Base-by-base conservation (phyloP, 1,139 yeast genomes). In the Yamadazyma kanchanaburiensis region DNA sequence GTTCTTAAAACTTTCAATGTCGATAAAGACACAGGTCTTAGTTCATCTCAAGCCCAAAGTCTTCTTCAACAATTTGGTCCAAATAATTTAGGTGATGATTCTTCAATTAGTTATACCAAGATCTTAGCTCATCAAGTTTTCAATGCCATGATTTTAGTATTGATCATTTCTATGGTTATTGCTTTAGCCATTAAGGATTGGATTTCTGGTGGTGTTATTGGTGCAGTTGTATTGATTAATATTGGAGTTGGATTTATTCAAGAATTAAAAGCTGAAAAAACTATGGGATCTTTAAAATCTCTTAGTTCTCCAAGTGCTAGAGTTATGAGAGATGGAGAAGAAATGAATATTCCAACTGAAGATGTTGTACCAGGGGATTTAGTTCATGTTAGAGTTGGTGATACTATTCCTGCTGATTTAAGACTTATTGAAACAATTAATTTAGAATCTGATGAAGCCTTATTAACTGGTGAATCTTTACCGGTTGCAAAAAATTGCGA, bases 151-250 rank as follows among this genome's bases (percentile, higher is more conserved):
- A 79, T 83, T 26, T 58, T 84, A 43, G 89, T 83, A 11, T 66
- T 84, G 43, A 58, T 82, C 28, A 80, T 82, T 31, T 80, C 91
- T 17, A 78, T 81, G 87, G 60, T 79, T 24, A 81, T 84, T 31
- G 81, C 91, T 2, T 69, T 83, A 28, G 89, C 85, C 11, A 80
- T 84, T 43, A 65, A 64, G 34, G 94, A 83, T 56, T 83, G 86
- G 82, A 84, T 83, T 35, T 79, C 88, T 4, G 94, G 89, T 31
- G 94, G 94, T 32, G 94, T 84, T 19, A 80, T 84, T 50, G 80
- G 77, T 1, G 80, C 76, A 31, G 91, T 84, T 17, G 79, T 83
- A 20, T 58, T 59, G 24, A 67, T 84, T 39, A 84, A 84, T 51
- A 78, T 83, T 27, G 58, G 60, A 16, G 82, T 84, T 28, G 94